phyloP scores from a whole-genome alignment of 805 yeast species.

The Barnettozyma sucrosica region DNA sequence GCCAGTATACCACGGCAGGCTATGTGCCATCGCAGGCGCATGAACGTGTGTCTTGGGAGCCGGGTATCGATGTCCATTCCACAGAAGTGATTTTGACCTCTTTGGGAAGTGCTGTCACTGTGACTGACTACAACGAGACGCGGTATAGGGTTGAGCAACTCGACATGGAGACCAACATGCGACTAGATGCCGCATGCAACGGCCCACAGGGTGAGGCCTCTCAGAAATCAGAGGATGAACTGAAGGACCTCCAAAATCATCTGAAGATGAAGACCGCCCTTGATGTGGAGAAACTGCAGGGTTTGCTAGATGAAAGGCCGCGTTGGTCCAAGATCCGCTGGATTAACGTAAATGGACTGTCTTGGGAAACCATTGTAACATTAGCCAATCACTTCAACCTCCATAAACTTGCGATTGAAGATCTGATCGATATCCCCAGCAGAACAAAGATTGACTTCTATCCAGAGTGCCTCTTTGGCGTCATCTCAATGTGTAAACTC shows the following conservation, averaged over 20 bases:
- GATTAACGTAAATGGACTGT: constrained; percentile 55
- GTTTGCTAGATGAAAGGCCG: constrained; percentile 33
- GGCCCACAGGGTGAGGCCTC: constrained; percentile 1
- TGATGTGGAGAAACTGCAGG: constrained; percentile 25
- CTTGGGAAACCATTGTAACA: constrained; percentile 51
- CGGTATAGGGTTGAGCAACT: constrained; percentile 40
- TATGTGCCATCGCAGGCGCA: no score
- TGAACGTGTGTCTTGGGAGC: no score
- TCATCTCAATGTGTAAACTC: constrained; percentile 46
- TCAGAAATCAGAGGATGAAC: no score
- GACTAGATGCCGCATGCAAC: constrained; percentile 3
- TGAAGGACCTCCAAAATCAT: not conserved
- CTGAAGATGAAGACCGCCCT: constrained; percentile 5
- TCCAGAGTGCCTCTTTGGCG: constrained; percentile 45
- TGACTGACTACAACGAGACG: constrained; percentile 43
- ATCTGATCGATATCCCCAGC: constrained; percentile 58
- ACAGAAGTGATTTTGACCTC: constrained; percentile 47
- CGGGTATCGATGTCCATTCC: constrained; percentile 48
- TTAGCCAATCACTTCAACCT: constrained; percentile 40
- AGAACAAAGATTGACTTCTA: constrained; percentile 52
- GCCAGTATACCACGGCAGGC: no score
- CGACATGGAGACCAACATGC: constrained; percentile 27
- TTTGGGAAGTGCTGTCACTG: constrained; percentile 47
- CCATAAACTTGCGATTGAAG: constrained; percentile 54
- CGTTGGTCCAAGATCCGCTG: constrained; percentile 47